These are phyloP conservation scores for Fomitopsis pulvina DNA, from an alignment of 768 basidiomycete genomes.

Conservation along the genomic window DNA sequence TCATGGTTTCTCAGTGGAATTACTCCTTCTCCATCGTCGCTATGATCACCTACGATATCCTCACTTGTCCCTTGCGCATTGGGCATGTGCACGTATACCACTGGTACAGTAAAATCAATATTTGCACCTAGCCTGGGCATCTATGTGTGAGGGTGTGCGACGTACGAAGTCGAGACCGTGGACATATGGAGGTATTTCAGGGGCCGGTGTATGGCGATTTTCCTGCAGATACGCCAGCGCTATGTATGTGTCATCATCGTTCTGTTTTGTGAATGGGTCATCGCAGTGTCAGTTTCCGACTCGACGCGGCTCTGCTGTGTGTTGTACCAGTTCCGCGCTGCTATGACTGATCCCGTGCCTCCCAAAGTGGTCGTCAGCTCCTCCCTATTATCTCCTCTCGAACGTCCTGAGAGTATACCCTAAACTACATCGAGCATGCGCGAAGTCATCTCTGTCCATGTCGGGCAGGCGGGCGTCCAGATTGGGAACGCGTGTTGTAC, in stretches of 20 bases:
- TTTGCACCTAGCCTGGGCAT: not conserved
- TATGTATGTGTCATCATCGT: not conserved
- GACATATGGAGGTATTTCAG: no score
- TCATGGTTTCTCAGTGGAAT: conserved; percentile 18
- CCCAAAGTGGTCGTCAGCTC: not conserved
- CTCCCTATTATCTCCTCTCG: not conserved
- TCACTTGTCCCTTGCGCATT: conserved; percentile 17
- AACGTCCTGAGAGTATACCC: not conserved
- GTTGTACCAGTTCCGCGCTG: no score
- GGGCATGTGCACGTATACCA: conserved; percentile 24
- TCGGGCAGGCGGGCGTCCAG: conserved; percentile 95
- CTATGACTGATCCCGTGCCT: not conserved
- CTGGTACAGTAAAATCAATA: conserved; percentile 15
- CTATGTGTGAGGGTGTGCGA: no score
- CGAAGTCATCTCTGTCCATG: conserved; percentile 94
- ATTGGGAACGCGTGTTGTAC: conserved; percentile 93
- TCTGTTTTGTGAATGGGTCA: not conserved
- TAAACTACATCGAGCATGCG: conserved; percentile 41
- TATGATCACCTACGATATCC: conserved; percentile 29
- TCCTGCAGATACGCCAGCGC: not conserved
- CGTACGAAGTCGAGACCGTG: no score
- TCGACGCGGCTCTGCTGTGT: no score
- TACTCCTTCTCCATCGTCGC: conserved; percentile 16
- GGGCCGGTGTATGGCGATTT: no score
- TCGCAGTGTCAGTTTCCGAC: no score